Conservation (phyloP, 805 yeast genomes). For the Pichia rugopelliculosa region DNA sequence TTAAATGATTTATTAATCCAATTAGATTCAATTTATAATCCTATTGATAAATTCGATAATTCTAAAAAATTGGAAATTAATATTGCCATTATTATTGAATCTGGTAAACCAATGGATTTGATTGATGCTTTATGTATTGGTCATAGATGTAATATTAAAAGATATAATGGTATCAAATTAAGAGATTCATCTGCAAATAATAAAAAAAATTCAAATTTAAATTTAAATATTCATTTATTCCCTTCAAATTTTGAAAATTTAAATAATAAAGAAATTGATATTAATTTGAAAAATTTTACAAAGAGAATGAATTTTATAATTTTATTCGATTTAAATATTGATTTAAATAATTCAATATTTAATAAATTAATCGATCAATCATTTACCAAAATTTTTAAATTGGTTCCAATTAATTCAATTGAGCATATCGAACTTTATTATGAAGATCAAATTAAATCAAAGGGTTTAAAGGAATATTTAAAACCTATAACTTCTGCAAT, state of each 20-base stretch:
- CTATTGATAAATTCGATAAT: constrained; percentile 15
- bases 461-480: constrained; percentile 30
- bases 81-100: constrained; percentile 63
- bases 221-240: constrained; percentile 31
- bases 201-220: constrained; percentile 16
- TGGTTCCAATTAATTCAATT: constrained; percentile 72
- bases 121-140: constrained; percentile 67
- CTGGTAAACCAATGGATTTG: constrained; percentile 64
- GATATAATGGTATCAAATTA: constrained; percentile 57
- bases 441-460: constrained; percentile 27
- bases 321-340: constrained; percentile 27
- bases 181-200: constrained; percentile 34
- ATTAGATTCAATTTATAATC: constrained; percentile 31
- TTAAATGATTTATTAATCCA: constrained; percentile 57
- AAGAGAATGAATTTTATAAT: constrained; percentile 23
- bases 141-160: constrained; percentile 44
- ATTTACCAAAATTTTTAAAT: constrained; percentile 41
- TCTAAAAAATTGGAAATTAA: constrained; percentile 29
- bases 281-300: constrained; percentile 5
- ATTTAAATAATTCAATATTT: constrained; percentile 17
- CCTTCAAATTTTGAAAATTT: constrained; percentile 30
- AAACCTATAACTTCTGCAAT: constrained; percentile 72
- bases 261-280: constrained; percentile 12
- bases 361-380: constrained; percentile 10
- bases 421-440: constrained; percentile 69